Conservation (phyloP, 2,329 filamentous ascomycete genomes). For the Ceratocystis diversiconidia region DNA sequence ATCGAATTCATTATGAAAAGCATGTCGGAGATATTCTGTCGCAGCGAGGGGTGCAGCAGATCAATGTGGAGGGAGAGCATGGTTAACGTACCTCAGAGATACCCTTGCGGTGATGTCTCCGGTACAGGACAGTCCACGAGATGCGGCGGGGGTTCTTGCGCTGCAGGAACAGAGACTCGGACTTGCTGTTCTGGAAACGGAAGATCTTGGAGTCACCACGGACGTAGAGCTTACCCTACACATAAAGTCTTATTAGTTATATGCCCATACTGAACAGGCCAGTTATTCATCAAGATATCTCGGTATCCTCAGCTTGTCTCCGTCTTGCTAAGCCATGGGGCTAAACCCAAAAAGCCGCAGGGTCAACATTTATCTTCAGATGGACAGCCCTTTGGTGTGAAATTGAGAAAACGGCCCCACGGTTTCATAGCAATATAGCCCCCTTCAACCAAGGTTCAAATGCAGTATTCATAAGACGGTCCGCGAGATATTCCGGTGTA, state of each 20-base stretch:
- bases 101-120: slow-evolving; percentile 99
- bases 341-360: slow-evolving; percentile 1
- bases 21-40: neutral
- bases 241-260: slow-evolving; percentile 11
- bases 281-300: neutral
- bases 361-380: neutral
- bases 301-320: neutral
- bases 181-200: slow-evolving; percentile 99
- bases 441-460: neutral
- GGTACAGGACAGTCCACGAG: slow-evolving; percentile 95
- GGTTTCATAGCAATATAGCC: neutral
- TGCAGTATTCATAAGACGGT: neutral
- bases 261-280: neutral
- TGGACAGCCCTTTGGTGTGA: neutral
- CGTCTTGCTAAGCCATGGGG: neutral
- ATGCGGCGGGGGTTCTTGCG: slow-evolving; percentile 99
- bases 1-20: neutral
- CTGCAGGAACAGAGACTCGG: slow-evolving; percentile 98
- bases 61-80: neutral
- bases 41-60: neutral
- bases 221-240: slow-evolving; percentile 97
- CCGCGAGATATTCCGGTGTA: neutral
- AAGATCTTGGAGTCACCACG: slow-evolving; percentile 99
- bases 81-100: slow-evolving; percentile 82
- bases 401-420: neutral